Base-by-base conservation (phyloP, 768 basidiomycete species). In the Austroboletus eburneus region DNA sequence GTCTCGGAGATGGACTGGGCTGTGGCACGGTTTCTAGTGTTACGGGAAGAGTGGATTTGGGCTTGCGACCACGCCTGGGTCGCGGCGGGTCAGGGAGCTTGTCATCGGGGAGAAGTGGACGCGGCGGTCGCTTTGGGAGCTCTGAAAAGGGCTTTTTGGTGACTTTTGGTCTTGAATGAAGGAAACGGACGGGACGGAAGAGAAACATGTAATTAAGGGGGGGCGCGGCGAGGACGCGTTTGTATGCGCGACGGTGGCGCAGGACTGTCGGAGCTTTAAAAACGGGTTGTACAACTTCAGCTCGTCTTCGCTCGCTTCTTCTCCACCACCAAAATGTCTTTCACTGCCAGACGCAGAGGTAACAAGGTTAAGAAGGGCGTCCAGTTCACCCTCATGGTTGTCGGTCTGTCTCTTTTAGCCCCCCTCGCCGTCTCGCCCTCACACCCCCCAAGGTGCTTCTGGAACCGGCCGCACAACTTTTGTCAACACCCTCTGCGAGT, bases 341-440 rank as follows among this genome's bases (percentile, higher is more conserved):
- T 87, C 65, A 85, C 88, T 59, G 87, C 85, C 63, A 81, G 86
- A 73, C 85, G 87, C 66, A 80, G 87, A 65, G 84, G 84, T 63
- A 92, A 91, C 75, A 97, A 97, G 69, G 91, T 90, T 70, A 98
- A 97, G 76, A 97, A 97, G 81, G 95, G 94, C 65, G 89, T 98
- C 43, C 92, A 95, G 72, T 90, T 98, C 73, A 98, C 95, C 57
- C 69, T 97, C 61, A 93, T 93, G 91, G 95, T 97, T 45, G 92
- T 95, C 63, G 95, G 95, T 95, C 52, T 62, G 91, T 80, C 30
- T 2, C 47, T 46, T 30, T 32, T 35, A 14, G 4, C 12, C 5
- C 9, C 14, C 2, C 9, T 0, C 39, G 10, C 18, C 27, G 8
- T 9, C 33, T 14, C 8, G 29, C 16, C 23, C 50, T 52, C 48